These are phyloP conservation scores for Poa annua DNA, from an alignment of 176 grass and related monocot species.

Conservation along the genomic window DNA sequence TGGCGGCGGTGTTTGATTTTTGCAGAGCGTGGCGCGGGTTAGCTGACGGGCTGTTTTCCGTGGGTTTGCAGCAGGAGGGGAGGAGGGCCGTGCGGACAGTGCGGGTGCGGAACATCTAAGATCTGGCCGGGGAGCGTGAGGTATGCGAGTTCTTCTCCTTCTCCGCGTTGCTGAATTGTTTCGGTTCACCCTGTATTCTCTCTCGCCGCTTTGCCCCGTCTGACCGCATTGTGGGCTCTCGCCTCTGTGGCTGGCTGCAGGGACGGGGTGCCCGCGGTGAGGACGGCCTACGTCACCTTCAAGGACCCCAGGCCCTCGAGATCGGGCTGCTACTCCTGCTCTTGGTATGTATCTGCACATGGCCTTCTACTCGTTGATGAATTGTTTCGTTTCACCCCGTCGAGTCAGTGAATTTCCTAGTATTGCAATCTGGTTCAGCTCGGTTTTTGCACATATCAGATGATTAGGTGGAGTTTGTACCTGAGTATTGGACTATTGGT, in stretches of 20 bases:
- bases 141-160: conserved; percentile 99
- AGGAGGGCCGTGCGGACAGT: conserved; percentile 64
- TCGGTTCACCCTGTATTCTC: too few relatives aligned
- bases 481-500: too few relatives aligned
- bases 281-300: conserved; percentile 87
- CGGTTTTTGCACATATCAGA: too few relatives aligned
- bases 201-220: too few relatives aligned
- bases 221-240: conserved; percentile 17
- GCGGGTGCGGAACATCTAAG: conserved; percentile 86
- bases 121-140: conserved; percentile 95
- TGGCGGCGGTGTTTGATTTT: not conserved
- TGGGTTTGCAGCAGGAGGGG: conserved; percentile 36
- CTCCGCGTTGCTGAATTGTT: too few relatives aligned
- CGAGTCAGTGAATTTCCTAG: too few relatives aligned
- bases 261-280: conserved; percentile 54
- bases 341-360: conserved; percentile 51
- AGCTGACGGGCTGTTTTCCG: not conserved
- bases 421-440: too few relatives aligned
- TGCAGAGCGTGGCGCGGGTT: not conserved
- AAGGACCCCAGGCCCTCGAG: conserved; percentile 90
- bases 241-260: conserved; percentile 45
- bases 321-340: conserved; percentile 87
- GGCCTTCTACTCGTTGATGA: too few relatives aligned
- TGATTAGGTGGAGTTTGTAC: too few relatives aligned
- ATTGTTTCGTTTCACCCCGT: too few relatives aligned